Evolutionary conservation across 257 asterid genomes (phyloP).

Genomic region (Ilex aquifolium): DNA sequence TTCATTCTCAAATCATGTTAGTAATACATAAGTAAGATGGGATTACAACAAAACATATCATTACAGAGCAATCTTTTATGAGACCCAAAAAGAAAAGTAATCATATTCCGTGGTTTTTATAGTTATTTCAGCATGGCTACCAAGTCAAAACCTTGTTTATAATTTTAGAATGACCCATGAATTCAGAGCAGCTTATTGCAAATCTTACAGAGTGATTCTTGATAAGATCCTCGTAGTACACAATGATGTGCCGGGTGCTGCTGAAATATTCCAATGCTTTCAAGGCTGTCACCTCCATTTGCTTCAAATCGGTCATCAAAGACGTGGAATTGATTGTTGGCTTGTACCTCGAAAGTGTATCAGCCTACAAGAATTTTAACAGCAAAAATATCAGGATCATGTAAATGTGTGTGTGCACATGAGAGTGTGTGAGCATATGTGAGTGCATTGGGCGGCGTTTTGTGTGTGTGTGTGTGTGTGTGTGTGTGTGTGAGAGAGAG

Average conservation of each 20-base stretch:
- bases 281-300: constrained; percentile 50
- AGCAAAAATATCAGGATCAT: constrained; percentile 4
- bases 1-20: no score
- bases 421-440: not conserved
- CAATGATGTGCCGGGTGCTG: constrained; percentile 59
- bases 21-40: no score
- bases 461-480: not conserved
- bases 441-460: not conserved
- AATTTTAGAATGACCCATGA: not conserved
- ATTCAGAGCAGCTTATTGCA: not conserved
- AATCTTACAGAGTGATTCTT: constrained; percentile 62
- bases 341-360: constrained; percentile 66
- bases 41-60: no score
- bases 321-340: constrained; percentile 58
- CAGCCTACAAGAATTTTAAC: constrained; percentile 45
- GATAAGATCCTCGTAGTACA: constrained; percentile 82
- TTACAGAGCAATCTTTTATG: no score
- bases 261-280: constrained; percentile 58
- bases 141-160: no score
- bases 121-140: no score
- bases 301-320: constrained; percentile 45
- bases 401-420: not conserved
- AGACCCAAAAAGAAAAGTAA: no score
- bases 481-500: not conserved
- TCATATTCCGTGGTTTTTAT: no score